These are phyloP conservation scores for Coleophoma crateriformis DNA, from an alignment of 2,329 filamentous ascomycete species.

Conservation along the genomic window DNA sequence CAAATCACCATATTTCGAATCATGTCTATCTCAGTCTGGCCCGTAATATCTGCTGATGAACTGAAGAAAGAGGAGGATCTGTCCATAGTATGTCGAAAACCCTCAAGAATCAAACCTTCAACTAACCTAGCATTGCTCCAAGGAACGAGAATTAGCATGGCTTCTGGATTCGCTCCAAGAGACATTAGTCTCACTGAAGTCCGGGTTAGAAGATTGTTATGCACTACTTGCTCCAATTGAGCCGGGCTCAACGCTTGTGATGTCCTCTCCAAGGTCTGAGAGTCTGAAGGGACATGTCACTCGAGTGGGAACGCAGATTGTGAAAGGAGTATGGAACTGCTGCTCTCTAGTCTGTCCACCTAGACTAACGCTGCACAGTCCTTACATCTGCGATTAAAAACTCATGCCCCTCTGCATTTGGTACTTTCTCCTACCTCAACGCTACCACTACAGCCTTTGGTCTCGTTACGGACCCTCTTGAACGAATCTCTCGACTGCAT, in stretches of 20 bases:
- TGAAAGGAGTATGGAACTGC: constrained; percentile 68
- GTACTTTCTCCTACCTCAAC: constrained; percentile 33
- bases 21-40: constrained; percentile 21
- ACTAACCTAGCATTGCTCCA: not conserved
- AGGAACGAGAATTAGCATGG: constrained; percentile 28
- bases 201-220: constrained; percentile 82
- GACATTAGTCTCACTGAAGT: constrained; percentile 24
- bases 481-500: constrained; percentile 81
- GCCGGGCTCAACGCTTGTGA: constrained; percentile 79
- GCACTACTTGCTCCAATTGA: constrained; percentile 79
- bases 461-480: constrained; percentile 68
- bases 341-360: constrained; percentile 3
- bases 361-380: constrained; percentile 41
- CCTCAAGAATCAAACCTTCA: not conserved
- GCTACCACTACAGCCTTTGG: constrained; percentile 63
- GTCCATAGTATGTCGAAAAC: constrained; percentile 16
- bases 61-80: constrained; percentile 23
- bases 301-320: constrained; percentile 80
- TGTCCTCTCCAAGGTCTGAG: constrained; percentile 84
- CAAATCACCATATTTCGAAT: not conserved
- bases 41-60: constrained; percentile 16
- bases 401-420: constrained; percentile 41
- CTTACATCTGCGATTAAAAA: constrained; percentile 71
- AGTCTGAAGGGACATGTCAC: constrained; percentile 90
- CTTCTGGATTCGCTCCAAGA: constrained; percentile 28